These are phyloP conservation scores for Epichloe hybrida DNA, from an alignment of 2,329 filamentous ascomycete genomes.

Conservation along the genomic window DNA sequence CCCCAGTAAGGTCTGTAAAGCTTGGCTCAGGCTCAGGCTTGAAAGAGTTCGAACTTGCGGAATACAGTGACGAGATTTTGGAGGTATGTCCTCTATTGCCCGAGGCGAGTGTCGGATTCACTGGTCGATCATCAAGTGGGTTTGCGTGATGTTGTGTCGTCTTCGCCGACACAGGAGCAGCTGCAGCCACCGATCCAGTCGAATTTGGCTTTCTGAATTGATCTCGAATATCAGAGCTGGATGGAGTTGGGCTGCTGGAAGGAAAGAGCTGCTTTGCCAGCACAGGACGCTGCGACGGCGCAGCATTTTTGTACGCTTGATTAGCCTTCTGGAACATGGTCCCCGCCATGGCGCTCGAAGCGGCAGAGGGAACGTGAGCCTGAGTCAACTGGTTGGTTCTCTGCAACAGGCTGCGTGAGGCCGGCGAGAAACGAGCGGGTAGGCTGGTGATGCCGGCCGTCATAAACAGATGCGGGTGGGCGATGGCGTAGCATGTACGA, in stretches of 20 bases:
- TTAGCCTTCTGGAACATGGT: constrained; percentile 9
- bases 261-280: constrained; percentile 41
- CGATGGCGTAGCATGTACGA: neutral
- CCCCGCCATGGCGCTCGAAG: neutral
- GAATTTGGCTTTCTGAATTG: constrained; percentile 33
- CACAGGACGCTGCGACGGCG: constrained; percentile 21
- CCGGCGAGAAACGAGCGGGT: constrained; percentile 23
- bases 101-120: constrained; percentile 18
- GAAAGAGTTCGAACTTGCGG: constrained; percentile 35
- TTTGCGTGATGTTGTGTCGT: constrained; percentile 15
- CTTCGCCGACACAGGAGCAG: constrained; percentile 25
- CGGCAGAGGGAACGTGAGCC: constrained; percentile 10
- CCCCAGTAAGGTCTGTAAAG: constrained; percentile 22
- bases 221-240: constrained; percentile 35
- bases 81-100: constrained; percentile 3
- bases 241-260: constrained; percentile 37
- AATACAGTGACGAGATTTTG: constrained; percentile 20
- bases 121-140: constrained; percentile 16
- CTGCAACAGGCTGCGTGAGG: constrained; percentile 14
- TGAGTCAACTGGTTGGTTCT: constrained; percentile 13
- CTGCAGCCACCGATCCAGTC: constrained; percentile 17
- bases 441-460: constrained; percentile 19
- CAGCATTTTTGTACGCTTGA: constrained; percentile 10
- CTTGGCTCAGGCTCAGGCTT: constrained; percentile 13
- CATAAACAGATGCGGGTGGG: constrained; percentile 18